phyloP scores from a whole-genome alignment of 2,329 filamentous ascomycete species.

The Juglanconis juglandina region DNA sequence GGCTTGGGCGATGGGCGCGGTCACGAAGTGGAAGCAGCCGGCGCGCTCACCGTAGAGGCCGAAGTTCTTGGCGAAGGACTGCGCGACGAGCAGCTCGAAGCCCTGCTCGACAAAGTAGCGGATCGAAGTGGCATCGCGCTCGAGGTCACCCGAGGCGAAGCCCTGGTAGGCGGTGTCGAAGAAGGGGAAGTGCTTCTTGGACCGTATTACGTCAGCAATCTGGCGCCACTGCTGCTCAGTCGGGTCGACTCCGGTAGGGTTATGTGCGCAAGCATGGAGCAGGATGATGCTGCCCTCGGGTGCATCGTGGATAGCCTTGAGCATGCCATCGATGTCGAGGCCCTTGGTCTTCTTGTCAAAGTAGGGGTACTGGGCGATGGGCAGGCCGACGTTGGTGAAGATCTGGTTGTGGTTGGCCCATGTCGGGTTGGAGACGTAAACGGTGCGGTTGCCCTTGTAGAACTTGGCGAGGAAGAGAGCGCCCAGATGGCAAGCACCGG shows the following conservation, averaged over 20 bases:
- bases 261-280: conserved; percentile 94
- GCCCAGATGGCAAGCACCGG: conserved; percentile 89
- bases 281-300: conserved; percentile 81
- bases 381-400: conserved; percentile 83
- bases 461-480: conserved; percentile 92
- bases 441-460: conserved; percentile 69
- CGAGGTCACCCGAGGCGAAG: conserved; percentile 88
- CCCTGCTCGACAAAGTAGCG: conserved; percentile 91
- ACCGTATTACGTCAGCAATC: conserved; percentile 72
- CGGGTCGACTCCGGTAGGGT: conserved; percentile 95
- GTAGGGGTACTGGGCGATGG: conserved; percentile 84
- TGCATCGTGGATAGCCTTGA: conserved; percentile 64
- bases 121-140: conserved; percentile 84
- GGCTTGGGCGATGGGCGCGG: conserved; percentile 67
- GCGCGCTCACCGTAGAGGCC: conserved; percentile 95
- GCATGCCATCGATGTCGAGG: conserved; percentile 89
- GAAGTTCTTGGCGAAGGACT: conserved; percentile 98
- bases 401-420: conserved; percentile 99
- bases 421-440: conserved; percentile 92
- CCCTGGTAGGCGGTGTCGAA: conserved; percentile 98
- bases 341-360: conserved; percentile 86
- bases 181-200: conserved; percentile 90
- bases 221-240: conserved; percentile 92
- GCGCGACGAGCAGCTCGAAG: conserved; percentile 82
- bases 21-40: conserved; percentile 92